Evolutionary conservation across 2,329 filamentous ascomycete genomes (phyloP).

Genomic region (Neonectria sp.): DNA sequence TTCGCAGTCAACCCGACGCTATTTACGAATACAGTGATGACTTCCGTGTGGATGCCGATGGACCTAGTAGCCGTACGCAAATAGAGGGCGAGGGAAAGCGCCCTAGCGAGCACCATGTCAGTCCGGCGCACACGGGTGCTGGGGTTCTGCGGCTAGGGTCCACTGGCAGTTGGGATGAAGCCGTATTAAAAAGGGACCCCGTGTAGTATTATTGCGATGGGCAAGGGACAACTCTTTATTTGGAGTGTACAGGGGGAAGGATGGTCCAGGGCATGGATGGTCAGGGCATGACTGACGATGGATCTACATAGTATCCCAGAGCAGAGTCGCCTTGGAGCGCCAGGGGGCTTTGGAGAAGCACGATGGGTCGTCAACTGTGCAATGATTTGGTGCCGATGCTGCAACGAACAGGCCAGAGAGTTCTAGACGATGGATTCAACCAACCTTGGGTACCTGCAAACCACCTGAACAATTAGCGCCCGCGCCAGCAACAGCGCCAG

Average conservation of each 20-base stretch:
- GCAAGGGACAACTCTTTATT: slow-evolving; percentile 19
- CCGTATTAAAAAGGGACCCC: slow-evolving; percentile 10
- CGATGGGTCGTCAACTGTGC: not conserved
- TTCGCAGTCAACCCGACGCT: not conserved
- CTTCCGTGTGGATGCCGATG: not conserved
- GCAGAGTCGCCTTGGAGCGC: too few species aligned
- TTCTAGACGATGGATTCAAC: not conserved
- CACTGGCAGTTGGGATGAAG: slow-evolving; percentile 18
- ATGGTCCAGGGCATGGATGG: not conserved
- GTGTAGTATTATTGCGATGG: slow-evolving; percentile 3
- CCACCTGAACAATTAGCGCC: slow-evolving; percentile 5
- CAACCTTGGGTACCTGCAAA: not conserved
- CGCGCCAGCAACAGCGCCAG: slow-evolving; percentile 8
- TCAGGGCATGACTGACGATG: not conserved
- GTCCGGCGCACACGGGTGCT: not conserved
- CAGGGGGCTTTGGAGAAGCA: not conserved
- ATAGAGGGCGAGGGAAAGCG: not conserved
- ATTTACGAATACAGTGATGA: not conserved
- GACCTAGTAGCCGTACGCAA: not conserved
- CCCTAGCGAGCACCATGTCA: not conserved
- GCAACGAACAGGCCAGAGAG: not conserved
- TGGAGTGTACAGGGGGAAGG: slow-evolving; percentile 17
- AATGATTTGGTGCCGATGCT: not conserved
- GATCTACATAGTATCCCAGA: not conserved
- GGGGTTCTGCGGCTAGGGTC: not conserved